phyloP scores from a whole-genome alignment of 176 grass and related monocot species.

The Pontederia crassipes region DNA sequence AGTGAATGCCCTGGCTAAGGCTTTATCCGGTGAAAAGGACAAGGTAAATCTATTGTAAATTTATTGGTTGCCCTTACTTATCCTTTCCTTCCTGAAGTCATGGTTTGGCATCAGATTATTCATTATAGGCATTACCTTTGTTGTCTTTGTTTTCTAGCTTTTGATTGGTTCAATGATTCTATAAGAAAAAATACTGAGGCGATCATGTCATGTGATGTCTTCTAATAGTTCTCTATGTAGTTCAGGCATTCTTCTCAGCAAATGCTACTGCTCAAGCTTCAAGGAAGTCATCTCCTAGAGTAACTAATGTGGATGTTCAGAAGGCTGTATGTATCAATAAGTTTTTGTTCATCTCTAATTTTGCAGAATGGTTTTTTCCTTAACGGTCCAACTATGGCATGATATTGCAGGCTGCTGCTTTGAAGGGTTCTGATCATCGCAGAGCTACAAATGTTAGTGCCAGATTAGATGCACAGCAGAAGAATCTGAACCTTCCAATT shows the following conservation, averaged over 20 bases:
- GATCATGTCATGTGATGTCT: neutral
- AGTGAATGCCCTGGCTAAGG: slow-evolving; percentile 80
- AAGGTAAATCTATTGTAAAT: slow-evolving; percentile 38
- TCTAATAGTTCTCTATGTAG: neutral
- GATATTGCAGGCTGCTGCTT: slow-evolving; percentile 50
- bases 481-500: slow-evolving; percentile 84
- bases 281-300: slow-evolving; percentile 77
- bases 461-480: slow-evolving; percentile 79
- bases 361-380: neutral
- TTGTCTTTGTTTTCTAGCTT: too few species aligned
- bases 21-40: slow-evolving; percentile 72
- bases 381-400: neutral
- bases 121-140: too few species aligned
- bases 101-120: too few species aligned
- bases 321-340: slow-evolving; percentile 51
- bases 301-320: slow-evolving; percentile 85
- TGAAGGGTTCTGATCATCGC: slow-evolving; percentile 79
- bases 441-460: slow-evolving; percentile 54
- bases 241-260: slow-evolving; percentile 72
- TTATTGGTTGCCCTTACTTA: too few species aligned
- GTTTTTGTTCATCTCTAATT: slow-evolving; percentile 6
- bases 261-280: slow-evolving; percentile 85
- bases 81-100: neutral
- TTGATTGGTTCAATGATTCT: too few species aligned
- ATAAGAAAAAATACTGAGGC: too few species aligned